Percentiles rank a stretch among this genome's conserved stretches.
These are phyloP conservation scores for Coccomyxa subellipsoidea DNA, from an alignment of 163 green algal genomes.

Conservation along the genomic window DNA sequence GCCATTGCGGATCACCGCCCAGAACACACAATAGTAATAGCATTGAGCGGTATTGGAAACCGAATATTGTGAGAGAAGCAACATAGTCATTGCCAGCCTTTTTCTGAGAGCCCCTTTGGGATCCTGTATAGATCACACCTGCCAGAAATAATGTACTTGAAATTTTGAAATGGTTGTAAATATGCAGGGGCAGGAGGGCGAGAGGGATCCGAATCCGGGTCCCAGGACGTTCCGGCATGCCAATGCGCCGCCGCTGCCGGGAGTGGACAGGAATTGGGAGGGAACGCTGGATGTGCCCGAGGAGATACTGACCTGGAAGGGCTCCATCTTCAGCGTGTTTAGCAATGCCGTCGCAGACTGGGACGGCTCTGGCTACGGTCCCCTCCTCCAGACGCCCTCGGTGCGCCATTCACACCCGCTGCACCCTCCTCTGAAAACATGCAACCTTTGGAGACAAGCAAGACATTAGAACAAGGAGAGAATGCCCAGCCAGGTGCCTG, in stretches of 20 bases:
- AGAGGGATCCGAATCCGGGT: background rate
- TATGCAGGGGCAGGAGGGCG: background rate
- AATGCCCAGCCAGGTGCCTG: no score
- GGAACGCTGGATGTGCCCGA: background rate
- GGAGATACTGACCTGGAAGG: slow-evolving; percentile 44
- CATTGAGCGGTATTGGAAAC: no score
- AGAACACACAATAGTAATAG: no score
- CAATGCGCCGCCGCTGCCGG: background rate
- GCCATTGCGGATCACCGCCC: no score
- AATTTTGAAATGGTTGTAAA: background rate
- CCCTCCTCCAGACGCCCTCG: slow-evolving; percentile 49
- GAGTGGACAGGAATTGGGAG: background rate
- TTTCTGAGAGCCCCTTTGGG: no score
- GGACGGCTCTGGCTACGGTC: slow-evolving; percentile 49
- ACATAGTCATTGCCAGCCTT: no score
- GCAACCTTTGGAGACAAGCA: background rate
- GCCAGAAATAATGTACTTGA: no score
- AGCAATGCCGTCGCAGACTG: slow-evolving; percentile 41
- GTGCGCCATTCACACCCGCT: slow-evolving; percentile 5
- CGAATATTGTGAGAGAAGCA: no score
- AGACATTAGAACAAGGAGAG: background rate
- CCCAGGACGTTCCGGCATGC: background rate
- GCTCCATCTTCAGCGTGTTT: slow-evolving; percentile 47
- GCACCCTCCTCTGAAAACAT: background rate
- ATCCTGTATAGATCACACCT: no score